Conservation (phyloP, 148 eudicot genomes). For the Diospyros kaki region DNA sequence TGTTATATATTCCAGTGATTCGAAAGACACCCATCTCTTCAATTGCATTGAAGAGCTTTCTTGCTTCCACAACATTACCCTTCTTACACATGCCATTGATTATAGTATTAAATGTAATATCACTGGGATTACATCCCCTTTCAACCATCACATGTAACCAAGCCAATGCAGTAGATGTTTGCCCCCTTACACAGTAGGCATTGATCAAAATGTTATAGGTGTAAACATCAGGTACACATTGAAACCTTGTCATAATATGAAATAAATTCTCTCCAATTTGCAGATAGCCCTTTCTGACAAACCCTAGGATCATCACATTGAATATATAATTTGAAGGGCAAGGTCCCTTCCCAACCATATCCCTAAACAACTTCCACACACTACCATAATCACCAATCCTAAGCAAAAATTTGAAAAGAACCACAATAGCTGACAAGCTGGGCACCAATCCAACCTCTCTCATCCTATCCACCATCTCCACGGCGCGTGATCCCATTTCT, state of each 20-base stretch:
- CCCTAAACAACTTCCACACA: conserved; percentile 83
- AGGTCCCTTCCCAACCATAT: conserved; percentile 72
- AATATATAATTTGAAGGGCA: conserved; percentile 41
- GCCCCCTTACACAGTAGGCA: conserved; percentile 63
- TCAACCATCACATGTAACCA: conserved; percentile 65
- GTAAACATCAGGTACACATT: conserved; percentile 57
- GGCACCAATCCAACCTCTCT: conserved; percentile 57
- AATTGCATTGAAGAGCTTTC: conserved; percentile 50
- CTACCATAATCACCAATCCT: conserved; percentile 72
- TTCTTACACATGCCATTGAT: conserved; percentile 72
- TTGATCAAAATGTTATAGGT: conserved; percentile 76
- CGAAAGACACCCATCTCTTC: conserved; percentile 46
- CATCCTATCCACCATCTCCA: conserved; percentile 58
- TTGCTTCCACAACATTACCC: conserved; percentile 72
- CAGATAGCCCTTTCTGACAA: conserved; percentile 62
- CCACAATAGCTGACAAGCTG: conserved; percentile 43
- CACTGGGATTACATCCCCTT: conserved; percentile 53
- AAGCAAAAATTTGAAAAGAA: conserved; percentile 55
- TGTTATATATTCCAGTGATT: conserved; percentile 50
- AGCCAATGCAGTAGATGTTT: conserved; percentile 48
- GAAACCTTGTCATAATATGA: conserved; percentile 58
- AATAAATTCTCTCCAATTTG: conserved; percentile 63
- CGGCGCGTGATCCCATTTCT: conserved; percentile 43
- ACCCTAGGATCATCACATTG: conserved; percentile 65
- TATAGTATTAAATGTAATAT: conserved; percentile 47